phyloP scores from a whole-genome alignment of 108 stramenopile species.

The Discostella stelligeroides region DNA sequence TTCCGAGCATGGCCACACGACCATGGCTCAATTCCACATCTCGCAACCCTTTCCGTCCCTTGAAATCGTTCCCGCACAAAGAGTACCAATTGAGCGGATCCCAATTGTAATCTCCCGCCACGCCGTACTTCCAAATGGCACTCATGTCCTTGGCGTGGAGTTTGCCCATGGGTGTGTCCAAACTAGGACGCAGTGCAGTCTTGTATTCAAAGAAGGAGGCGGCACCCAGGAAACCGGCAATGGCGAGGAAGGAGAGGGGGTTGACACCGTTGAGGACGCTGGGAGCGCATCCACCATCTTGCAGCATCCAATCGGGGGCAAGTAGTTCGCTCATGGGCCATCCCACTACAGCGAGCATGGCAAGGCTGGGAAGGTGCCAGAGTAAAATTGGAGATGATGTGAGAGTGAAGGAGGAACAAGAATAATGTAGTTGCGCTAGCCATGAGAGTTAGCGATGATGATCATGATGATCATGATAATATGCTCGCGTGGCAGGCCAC shows the following conservation, averaged over 20 bases:
- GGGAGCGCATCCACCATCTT: slow-evolving; percentile 60
- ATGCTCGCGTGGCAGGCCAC: no score
- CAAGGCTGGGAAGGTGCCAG: slow-evolving; percentile 39
- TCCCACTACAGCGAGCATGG: slow-evolving; percentile 82
- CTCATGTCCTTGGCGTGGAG: slow-evolving; percentile 68
- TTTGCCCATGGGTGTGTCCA: slow-evolving; percentile 57
- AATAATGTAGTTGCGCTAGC: no score
- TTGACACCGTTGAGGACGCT: slow-evolving; percentile 82
- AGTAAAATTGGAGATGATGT: no score
- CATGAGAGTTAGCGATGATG: no score
- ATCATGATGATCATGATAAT: no score
- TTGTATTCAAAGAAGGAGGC: slow-evolving; percentile 72
- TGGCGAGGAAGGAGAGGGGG: slow-evolving; percentile 61
- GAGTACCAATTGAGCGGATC: slow-evolving; percentile 75
- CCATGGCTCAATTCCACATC: slow-evolving; percentile 82
- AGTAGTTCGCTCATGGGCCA: slow-evolving; percentile 80
- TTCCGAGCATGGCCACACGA: slow-evolving; percentile 79
- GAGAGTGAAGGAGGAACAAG: no score
- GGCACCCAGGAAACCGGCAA: slow-evolving; percentile 60
- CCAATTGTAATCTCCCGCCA: slow-evolving; percentile 86
- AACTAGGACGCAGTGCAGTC: slow-evolving; percentile 62
- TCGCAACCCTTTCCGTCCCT: slow-evolving; percentile 78
- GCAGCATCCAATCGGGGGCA: slow-evolving; percentile 73
- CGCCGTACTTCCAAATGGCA: slow-evolving; percentile 77
- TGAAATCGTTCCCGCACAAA: slow-evolving; percentile 63